Percentiles rank a stretch among this genome's conserved stretches.
phyloP scores from a whole-genome alignment of 495 filamentous ascomycete species.

The Talaromyces nanjingensis region DNA sequence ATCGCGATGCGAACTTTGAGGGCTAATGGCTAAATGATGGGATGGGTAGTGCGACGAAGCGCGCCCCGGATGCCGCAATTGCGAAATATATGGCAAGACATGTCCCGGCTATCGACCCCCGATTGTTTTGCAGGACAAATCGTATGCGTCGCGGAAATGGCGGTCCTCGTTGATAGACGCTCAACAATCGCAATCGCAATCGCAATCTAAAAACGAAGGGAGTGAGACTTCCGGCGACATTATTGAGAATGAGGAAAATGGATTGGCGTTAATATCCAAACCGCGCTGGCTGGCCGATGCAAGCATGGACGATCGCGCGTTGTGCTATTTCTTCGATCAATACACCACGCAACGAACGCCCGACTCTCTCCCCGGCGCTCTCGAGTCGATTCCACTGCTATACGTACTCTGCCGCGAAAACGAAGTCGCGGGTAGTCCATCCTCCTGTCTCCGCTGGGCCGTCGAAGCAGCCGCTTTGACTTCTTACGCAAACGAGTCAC shows the following conservation, averaged over 20 bases:
- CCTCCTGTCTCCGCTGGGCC: constrained; percentile 29
- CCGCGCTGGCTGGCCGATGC: constrained; percentile 21
- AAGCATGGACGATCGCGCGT: constrained; percentile 33
- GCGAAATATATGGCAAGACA: constrained; percentile 30
- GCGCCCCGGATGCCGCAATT: constrained; percentile 35
- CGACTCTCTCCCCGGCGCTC: constrained; percentile 13
- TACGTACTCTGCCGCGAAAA: constrained; percentile 26
- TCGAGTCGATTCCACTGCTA: constrained; percentile 30
- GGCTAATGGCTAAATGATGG: not conserved
- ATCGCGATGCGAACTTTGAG: not conserved
- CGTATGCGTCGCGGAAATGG: not conserved
- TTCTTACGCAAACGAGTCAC: constrained; percentile 25
- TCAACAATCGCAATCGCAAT: not conserved
- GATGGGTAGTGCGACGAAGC: constrained; percentile 35
- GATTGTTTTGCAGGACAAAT: constrained; percentile 34
- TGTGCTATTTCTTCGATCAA: constrained; percentile 41
- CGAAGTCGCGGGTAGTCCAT: constrained; percentile 10
- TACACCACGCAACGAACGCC: constrained; percentile 21
- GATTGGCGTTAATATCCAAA: not conserved
- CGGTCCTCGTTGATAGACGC: not conserved
- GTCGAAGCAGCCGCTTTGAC: constrained; percentile 35
- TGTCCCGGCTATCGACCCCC: constrained; percentile 38
- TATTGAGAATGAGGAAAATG: not conserved
- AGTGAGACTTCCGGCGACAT: not conserved
- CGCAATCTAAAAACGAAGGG: not conserved